Evolutionary conservation across 2,329 filamentous ascomycete genomes (phyloP), one percentile per base, ranked within the genome.

Genomic region (Mariannaea sp.): DNA sequence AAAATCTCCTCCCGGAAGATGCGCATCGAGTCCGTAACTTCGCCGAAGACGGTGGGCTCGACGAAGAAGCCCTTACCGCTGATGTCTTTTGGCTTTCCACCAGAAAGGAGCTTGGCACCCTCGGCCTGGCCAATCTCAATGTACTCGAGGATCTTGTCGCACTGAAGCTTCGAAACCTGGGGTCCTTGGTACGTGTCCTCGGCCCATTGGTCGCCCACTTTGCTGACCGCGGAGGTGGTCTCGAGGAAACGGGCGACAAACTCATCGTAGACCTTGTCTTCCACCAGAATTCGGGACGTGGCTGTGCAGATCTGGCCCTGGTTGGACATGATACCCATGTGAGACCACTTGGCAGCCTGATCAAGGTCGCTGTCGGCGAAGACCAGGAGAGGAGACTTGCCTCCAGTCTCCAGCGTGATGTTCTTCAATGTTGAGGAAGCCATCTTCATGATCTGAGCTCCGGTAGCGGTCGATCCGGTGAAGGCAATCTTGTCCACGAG

Each of bases 1-100:
- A 95, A 95, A 73, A 94, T 93, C 77, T 95, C 90, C 76, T 94
- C 89, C 72, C 89, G 83, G 75, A 90, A 86, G 68, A 95, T 92
- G 81, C 89, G 91, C 89, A 93, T 93, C 90, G 53, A 53, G 39
- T 61, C 36, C 30, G 58, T 57, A 27, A 67, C 89, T 66, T 90
- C 85, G 70, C 83, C 85, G 79, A 95, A 94, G 75, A 94, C 89
- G 67, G 90, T 94, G 26, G 90, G 90, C 79, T 92, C 78, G 73
- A 94, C 90, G 79, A 92, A 94, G 82, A 88, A 94, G 53, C 89
- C 89, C 79, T 90, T 85, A 67, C 78, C 72, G 56, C 88, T 88
- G 73, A 85, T 84, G 66, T 65, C 56, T 3, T 55, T 46, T 3
- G 58, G 56, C 17, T 61, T 85, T 10, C 70, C 71, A 12, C 70